A percentile compares a stretch with the other conserved stretches of the same genome.
phyloP scores from a whole-genome alignment of 176 grass and related monocot species.

The Triticum aestivum region DNA sequence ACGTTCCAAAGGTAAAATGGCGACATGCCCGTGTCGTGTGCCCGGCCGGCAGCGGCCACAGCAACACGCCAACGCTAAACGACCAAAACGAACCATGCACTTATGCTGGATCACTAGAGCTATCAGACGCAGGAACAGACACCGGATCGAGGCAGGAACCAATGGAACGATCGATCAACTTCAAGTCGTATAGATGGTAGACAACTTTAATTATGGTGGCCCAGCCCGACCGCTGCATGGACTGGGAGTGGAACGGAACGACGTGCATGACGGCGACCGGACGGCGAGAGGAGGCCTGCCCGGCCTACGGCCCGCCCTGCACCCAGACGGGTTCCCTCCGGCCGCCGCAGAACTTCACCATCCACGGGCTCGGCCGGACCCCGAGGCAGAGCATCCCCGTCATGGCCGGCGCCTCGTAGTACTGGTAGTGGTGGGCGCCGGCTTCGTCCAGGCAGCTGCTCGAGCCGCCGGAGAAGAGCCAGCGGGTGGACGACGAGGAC shows the following conservation, averaged over 20 bases:
- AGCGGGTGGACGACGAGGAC: slow-evolving; percentile 46
- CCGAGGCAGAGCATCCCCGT: slow-evolving; percentile 21
- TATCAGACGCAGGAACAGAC: slow-evolving; percentile 2
- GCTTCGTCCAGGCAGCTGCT: not conserved
- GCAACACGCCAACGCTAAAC: slow-evolving; percentile 12
- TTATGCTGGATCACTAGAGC: not conserved
- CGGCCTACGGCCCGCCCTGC: slow-evolving; percentile 30
- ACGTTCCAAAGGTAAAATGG: not conserved
- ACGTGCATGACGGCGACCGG: slow-evolving; percentile 14
- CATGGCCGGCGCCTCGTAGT: not conserved
- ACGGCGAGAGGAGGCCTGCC: not conserved
- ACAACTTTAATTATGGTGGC: slow-evolving; percentile 13
- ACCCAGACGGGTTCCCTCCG: slow-evolving; percentile 22
- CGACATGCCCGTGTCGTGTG: not conserved
- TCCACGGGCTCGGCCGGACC: slow-evolving; percentile 29
- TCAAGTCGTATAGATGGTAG: not conserved
- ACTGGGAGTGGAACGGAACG: not conserved
- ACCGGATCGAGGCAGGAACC: not conserved
- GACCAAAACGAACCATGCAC: not conserved
- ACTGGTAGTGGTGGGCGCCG: not conserved
- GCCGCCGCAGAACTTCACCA: slow-evolving; percentile 31
- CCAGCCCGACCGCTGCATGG: not conserved
- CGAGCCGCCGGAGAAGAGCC: slow-evolving; percentile 44
- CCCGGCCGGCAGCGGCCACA: not conserved
- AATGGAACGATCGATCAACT: slow-evolving; percentile 7